Base-by-base conservation (phyloP, 2,329 filamentous ascomycete species). In the Westerdykella ornata region DNA sequence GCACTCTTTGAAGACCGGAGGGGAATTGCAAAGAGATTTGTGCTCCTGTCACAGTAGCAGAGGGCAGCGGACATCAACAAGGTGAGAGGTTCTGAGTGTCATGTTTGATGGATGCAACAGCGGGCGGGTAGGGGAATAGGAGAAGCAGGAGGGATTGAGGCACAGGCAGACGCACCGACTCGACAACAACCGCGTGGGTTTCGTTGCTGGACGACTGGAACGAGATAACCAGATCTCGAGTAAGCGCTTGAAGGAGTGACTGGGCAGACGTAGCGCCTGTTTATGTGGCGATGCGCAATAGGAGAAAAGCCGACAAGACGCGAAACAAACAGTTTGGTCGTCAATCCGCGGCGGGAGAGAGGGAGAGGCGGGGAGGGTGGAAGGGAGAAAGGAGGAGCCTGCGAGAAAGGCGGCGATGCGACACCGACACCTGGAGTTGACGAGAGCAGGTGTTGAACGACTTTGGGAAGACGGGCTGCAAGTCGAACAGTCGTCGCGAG, bases 211-310 rank as follows among this genome's bases (percentile, higher is more conserved):
- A 46, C 50, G 54, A 46, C 59, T 54, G 57, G 52, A 58, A 63
- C 56, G 63, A 67, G 63, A 68, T 67, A 59, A n/a, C 65, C 65
- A 65, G 65, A 63, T 68, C 65, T 66, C 65, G 56, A 56, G 49
- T 63, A 66, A 63, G 62, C 63, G 62, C 62, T 55, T 53, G 56
- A 63, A 56, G 46, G 63, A 66, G 60, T 54, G 63, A 62, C 59
- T 58, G 52, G 57, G 48, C 47, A 46, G 54, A 54, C 59, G 56
- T 61, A 56, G 59, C 59, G 60, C 56, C 55, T 54, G 46, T 42
- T 43, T 47, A 45, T 49, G 56, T 41, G 50, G 44, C 37, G 51
- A 48, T 49, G 56, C 53, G 56, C 45, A 48, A 49, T 45, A 35
- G 47, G 47, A 45, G 43, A 42, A 51, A 46, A 50, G 44, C 48